Base-by-base conservation (phyloP, 2,329 filamentous ascomycete genomes). In the Fusarium sulawesiense region DNA sequence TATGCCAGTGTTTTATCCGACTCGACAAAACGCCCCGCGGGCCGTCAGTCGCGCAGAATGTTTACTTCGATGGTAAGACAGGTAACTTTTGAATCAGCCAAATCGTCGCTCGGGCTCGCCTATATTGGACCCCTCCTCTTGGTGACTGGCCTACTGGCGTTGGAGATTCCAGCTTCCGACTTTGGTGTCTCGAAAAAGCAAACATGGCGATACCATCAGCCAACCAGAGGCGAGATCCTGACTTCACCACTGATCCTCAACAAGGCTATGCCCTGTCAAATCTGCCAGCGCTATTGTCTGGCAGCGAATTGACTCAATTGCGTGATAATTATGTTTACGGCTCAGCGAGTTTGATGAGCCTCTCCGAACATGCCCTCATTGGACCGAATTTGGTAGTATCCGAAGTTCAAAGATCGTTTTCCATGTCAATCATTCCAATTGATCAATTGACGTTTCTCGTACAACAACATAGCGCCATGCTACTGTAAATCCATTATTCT, bases 141-240 rank as follows among this genome's bases (percentile, higher is more conserved):
- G 48, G 67, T 59, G 58, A 70, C 60, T 64, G 51, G 14, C 58
- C 62, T 60, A 70, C 60, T 64, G 47, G 14, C 58, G 64, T 60
- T 71, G 64, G 61, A 71, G 60, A 75, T 70, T 61, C 54, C 62
- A 66, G 61, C 60, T 71, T 54, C 62, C 49, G 54, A 62, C 50
- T 29, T 68, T 60, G 58, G 49, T 73, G 60, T 71, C 50, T 64
- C 42, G 23, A 66, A 75, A 73, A 75, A 75, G 71, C 70, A 74
- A 75, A 66, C 64, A 75, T 66, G 58, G 56, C 51, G 58, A 53
- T 56, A 37, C 58, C 45, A 20, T 48, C 55, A 51, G 60, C 70
- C 70, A 74, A 74, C 56, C 67, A 68, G 49, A 54, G n/a, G 46
- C 13, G 60, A 53, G 59, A 40, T 55, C 45, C 41, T 57, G 53